Evolutionary conservation across 352 stramenopile genomes (phyloP).

Genomic region (Globisporangium yorkense): DNA sequence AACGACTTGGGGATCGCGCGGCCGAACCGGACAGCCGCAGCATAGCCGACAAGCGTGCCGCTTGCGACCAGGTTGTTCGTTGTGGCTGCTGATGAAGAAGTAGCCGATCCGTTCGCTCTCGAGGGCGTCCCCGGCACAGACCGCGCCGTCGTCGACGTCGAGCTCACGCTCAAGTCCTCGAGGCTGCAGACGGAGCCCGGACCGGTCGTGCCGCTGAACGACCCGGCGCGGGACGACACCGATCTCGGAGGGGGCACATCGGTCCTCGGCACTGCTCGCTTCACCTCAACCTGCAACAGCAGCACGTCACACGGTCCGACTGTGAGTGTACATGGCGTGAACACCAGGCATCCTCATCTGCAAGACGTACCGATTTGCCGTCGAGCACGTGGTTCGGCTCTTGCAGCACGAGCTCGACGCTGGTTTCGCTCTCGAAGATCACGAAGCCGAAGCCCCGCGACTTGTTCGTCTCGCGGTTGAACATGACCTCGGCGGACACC

Average conservation of each 20-base stretch:
- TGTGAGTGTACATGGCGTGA: background rate
- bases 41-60: constrained; percentile 64
- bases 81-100: constrained; percentile 15
- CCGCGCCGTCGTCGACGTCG: constrained; percentile 36
- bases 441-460: constrained; percentile 92
- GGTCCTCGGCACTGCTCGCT: constrained; percentile 77
- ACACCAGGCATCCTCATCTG: background rate
- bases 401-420: constrained; percentile 83
- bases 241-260: constrained; percentile 72
- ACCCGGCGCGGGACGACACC: constrained; percentile 64
- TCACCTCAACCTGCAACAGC: constrained; percentile 59
- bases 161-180: constrained; percentile 56
- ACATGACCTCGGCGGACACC: constrained; percentile 93
- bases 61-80: constrained; percentile 36
- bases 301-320: background rate
- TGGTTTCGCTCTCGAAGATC: constrained; percentile 88
- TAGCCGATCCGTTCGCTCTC: constrained; percentile 30
- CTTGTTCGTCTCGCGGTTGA: constrained; percentile 94
- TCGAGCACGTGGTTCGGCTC: constrained; percentile 89
- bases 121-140: constrained; percentile 57
- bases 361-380: constrained; percentile 69
- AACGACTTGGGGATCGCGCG: constrained; percentile 32
- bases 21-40: constrained; percentile 72
- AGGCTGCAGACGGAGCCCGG: constrained; percentile 68
- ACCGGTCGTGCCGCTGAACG: constrained; percentile 72